Base-by-base conservation (phyloP, 2,329 filamentous ascomycete genomes). In the Cryoendolithus antarcticus region DNA sequence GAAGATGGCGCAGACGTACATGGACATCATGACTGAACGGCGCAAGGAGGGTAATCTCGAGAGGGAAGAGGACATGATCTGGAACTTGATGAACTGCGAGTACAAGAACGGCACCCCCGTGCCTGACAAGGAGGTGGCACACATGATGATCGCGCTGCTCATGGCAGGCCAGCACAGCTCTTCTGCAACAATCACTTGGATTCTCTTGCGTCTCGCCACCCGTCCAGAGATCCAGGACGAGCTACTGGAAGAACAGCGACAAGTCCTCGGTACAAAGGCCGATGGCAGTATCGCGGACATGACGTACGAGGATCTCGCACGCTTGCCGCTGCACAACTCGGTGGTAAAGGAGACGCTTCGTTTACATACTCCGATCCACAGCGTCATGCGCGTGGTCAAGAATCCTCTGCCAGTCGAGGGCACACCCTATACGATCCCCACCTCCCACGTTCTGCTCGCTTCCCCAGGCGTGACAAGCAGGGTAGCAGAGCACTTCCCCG, bases 151-250 rank as follows among this genome's bases (percentile, higher is more conserved):
- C 61, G 85, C 85, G 5, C 72, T 93, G 13, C 75, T 93, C 45
- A 91, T 93, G 85, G 86, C 83, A 43, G 86, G 86, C 40, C 86
- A 93, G 59, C 86, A 93, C 66, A 88, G 82, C 1, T 89, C 84
- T 2, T 85, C 85, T 3, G 86, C 84, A n/a, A 88, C 82, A 30
- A 79, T 77, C 53, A 75, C 84, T 29, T 93, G 86, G 84, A 86
- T 93, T 53, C 72, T 91, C 59, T 72, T 91, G 31, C 80, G 80
- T 48, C 75, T 93, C 30, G 85, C 86, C 15, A 74, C 80, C 43
- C 72, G 81, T 53, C 84, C 86, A 7, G 70, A 86, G 11, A 75
- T 93, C 44, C 70, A 81, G 52, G 82, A 93, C 52, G 82, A 89
- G 52, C 74, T 93, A 9, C 82, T 86, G 54, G 67, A 81, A 51